Base-by-base conservation (phyloP, 1,284 basidiomycete genomes). In the Cutaneotrichosporon daszewskae region DNA sequence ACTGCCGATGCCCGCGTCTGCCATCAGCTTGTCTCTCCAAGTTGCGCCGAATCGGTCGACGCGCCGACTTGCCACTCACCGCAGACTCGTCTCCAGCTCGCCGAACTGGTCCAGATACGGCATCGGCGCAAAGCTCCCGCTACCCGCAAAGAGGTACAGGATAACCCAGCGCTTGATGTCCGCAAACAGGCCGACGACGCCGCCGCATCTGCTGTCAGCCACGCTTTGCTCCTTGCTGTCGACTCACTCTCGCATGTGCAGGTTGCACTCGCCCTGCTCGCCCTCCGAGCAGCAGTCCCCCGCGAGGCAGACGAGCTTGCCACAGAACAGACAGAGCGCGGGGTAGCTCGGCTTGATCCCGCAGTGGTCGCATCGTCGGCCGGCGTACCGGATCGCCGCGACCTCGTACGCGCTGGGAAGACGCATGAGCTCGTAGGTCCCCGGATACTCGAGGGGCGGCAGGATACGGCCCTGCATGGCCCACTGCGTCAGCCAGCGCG, bases 91-190 rank as follows among this genome's bases (percentile, higher is more conserved):
- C 67, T 98, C 95, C 4, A 90, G 79, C 66, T 98, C 94, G 0
- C 95, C 95, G 54, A 98, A 94, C 4, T 82, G 80, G 58, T 99
- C 95, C 32, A 98, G 77, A 63, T 96, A 98, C 0, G 95, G 92
- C 34, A 91, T 87, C 18, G 82, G 80, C 1, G 80, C 78, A 69
- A 95, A 97, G 4, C 86, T 81, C 9, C 94, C 95, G 44, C 85
- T 89, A 48, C 83, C 84, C 22, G 84, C 83, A 60, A 91, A 92
- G 5, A 98, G 77, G 64, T 90, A 91, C n/a, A 98, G 68, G 33
- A 97, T 65, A n/a, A 85, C 81, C 70, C 92, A 96, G 35, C 88
- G 81, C 66, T 94, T 92, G 57, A 96, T 82, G 44, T 94, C 79
- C 68, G 95, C 92, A 69, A 85, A 98, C 44, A 92, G 71, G 7